phyloP scores from a whole-genome alignment of 2,329 filamentous ascomycete species.

The Elsinoe arachidis region DNA sequence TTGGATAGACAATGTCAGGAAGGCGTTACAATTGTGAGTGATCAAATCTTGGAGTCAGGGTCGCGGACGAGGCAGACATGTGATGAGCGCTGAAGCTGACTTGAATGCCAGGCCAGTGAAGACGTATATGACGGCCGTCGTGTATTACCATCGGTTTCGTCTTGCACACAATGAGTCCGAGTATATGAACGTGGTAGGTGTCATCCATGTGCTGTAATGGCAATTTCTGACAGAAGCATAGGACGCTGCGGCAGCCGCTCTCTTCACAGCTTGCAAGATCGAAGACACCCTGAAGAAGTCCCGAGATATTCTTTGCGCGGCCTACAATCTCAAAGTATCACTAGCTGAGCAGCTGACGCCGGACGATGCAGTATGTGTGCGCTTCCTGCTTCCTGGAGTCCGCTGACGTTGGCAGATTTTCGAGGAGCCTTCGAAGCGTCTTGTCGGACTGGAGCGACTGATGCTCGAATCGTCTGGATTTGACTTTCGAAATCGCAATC shows the following conservation, averaged over 20 bases:
- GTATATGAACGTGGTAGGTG: conserved; percentile 59
- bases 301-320: conserved; percentile 80
- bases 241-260: conserved; percentile 77
- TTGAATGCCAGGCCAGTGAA: conserved; percentile 59
- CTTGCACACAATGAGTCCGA: conserved; percentile 76
- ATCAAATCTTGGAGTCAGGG: not conserved
- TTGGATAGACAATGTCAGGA: conserved; percentile 78
- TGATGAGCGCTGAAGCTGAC: conserved; percentile 1
- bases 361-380: conserved; percentile 64
- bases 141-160: conserved; percentile 91
- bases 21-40: conserved; percentile 66
- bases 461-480: conserved; percentile 91
- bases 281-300: conserved; percentile 98
- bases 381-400: not conserved
- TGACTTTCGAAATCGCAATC: conserved; percentile 83
- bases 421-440: conserved; percentile 66
- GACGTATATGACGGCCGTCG: conserved; percentile 84
- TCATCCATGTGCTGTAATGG: not conserved
- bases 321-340: conserved; percentile 71
- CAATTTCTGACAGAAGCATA: conserved; percentile 28
- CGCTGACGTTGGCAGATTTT: conserved; percentile 53
- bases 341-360: conserved; percentile 57
- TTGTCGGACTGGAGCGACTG: conserved; percentile 82
- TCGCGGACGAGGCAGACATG: not conserved
- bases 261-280: conserved; percentile 93